These are phyloP conservation scores for Cordyceps farinosa DNA, from an alignment of 2,329 filamentous ascomycete genomes.

Conservation along the genomic window DNA sequence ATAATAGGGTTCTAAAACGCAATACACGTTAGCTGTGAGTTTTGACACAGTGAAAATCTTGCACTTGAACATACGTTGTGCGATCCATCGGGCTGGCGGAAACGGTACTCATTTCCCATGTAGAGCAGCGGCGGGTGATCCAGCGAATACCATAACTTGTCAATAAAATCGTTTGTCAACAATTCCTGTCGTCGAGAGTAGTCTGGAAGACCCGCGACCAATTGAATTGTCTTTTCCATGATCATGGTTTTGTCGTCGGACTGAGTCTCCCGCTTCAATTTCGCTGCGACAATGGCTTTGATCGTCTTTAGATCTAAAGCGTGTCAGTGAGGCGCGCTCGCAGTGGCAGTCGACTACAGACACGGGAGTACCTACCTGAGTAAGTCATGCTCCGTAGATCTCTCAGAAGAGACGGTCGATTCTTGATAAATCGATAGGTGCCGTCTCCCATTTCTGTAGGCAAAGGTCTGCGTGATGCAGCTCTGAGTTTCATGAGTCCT, in stretches of 20 bases:
- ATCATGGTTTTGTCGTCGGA: conserved; percentile 74
- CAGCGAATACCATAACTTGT: conserved; percentile 66
- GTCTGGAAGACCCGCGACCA: conserved; percentile 62
- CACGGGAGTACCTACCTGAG: background rate
- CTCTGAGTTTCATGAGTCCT: conserved; percentile 32
- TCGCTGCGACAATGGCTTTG: conserved; percentile 55
- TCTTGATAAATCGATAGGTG: conserved; percentile 48
- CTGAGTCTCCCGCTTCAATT: conserved; percentile 59
- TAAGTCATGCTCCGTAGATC: conserved; percentile 13
- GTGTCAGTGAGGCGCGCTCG: conserved; percentile 16
- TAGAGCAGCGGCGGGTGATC: conserved; percentile 70
- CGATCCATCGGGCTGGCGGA: conserved; percentile 66
- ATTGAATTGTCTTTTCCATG: conserved; percentile 69
- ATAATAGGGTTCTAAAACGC: conserved; percentile 55
- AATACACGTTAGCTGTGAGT: background rate
- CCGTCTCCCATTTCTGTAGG: conserved; percentile 62
- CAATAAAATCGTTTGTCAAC: conserved; percentile 65
- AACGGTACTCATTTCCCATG: conserved; percentile 59
- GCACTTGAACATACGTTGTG: conserved; percentile 49
- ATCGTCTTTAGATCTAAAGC: conserved; percentile 60
- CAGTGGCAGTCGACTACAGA: rapidly evolving
- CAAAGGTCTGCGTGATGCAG: conserved; percentile 57
- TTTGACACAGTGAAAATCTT: background rate
- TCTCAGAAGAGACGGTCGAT: conserved; percentile 35
- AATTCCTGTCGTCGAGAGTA: conserved; percentile 58